Base-by-base conservation (phyloP, 345 rosid genomes). In the Schrenkiella parvula region DNA sequence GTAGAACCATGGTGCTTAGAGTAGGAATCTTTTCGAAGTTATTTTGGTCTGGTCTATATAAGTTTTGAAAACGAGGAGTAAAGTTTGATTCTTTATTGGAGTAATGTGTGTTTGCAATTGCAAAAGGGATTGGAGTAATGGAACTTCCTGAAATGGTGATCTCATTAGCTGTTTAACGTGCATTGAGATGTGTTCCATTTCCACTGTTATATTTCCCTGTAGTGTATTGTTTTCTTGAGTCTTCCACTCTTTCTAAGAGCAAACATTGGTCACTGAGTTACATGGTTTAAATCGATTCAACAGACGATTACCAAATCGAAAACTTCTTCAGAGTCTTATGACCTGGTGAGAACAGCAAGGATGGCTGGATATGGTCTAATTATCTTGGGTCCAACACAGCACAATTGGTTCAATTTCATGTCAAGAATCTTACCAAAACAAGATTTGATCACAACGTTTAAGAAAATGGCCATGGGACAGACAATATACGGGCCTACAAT, bases 391-490 rank as follows among this genome's bases (percentile, higher is more conserved):
- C 96, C 96, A 42, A 73, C 95, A 0, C 81, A 91, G 68, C 95
- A 89, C 70, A 83, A 79, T 56, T 89, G 93, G 97, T 91, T 91
- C 85, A 88, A 82, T 71, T 82, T 87, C 53, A 66, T 93, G 86
- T 89, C 96, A 5, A 85, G 74, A 55, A 70, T 69, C 47, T 85
- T 91, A 34, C 96, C 98, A 0, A 84, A 84, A 75, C 80, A 74
- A 68, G 96, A 91, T 81, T 50, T 88, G 61, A 64, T 84, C 41
- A 80, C 93, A 23, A 89, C 90, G 0, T 80, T 88, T 51, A 93
- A 91, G 87, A 93, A 91, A 80, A 89, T 89, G 76, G 78, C 81
- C 42, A 70, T 93, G 90, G 97, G 91, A 23, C 92, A 88, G 81
- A 61, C 82, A 11, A 23, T 86, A 31, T 93, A 85, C 42, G 96